Evolutionary conservation across 768 basidiomycete species (phyloP).

Genomic region (Plicaturopsis crispa): DNA sequence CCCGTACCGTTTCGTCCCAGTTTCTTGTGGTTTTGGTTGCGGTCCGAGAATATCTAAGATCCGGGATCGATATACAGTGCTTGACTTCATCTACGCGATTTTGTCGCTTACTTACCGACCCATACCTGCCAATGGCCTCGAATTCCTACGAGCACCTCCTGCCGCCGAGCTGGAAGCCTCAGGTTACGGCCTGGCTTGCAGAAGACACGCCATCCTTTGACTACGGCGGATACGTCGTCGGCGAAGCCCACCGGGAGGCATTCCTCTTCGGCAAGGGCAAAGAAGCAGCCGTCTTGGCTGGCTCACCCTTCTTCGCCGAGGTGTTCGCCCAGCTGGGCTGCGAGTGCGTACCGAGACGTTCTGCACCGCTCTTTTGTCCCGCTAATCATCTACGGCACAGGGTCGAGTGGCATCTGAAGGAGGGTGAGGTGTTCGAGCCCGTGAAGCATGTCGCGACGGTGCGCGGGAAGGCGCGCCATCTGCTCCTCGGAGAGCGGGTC

Average conservation of each 20-base stretch:
- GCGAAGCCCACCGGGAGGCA: conserved; percentile 80
- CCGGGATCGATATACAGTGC: too few species aligned
- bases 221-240: conserved; percentile 94
- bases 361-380: background rate
- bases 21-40: too few species aligned
- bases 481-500: conserved; percentile 88
- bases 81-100: too few species aligned
- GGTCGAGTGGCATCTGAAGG: conserved; percentile 88
- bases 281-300: conserved; percentile 74
- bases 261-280: conserved; percentile 88
- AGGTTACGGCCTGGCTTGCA: conserved; percentile 75
- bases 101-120: background rate
- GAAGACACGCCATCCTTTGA: conserved; percentile 97
- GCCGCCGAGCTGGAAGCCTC: conserved; percentile 86
- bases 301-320: conserved; percentile 92
- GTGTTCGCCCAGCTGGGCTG: conserved; percentile 86
- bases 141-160: conserved; percentile 57
- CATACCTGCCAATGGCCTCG: background rate
- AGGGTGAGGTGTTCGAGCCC: conserved; percentile 78
- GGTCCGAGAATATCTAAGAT: too few species aligned
- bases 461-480: conserved; percentile 76
- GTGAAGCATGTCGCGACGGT: conserved; percentile 87
- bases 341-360: conserved; percentile 51
- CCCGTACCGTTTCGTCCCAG: too few species aligned
- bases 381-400: conserved; percentile 34